Base-by-base conservation (phyloP, 2,329 filamentous ascomycete species). In the Scleromitrula shiraiana region DNA sequence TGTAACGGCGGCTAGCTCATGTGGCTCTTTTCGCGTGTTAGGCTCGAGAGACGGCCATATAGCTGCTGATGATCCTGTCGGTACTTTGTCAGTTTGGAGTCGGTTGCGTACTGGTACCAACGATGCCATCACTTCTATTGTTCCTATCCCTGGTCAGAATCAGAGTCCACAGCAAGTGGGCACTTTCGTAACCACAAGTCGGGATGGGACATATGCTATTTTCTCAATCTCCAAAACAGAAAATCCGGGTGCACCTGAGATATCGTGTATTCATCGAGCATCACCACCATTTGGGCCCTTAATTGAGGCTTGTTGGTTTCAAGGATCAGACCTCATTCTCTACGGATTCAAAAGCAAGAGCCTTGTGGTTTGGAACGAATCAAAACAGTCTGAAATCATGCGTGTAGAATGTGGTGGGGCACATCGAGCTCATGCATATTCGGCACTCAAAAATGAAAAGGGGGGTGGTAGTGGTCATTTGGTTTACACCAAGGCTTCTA, bases 301-400 rank as follows among this genome's bases (percentile, higher is more conserved):
- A 56, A 76, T 96, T 30, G 87, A 94, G 64, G 81, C 82, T 0
- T 75, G 83, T 0, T 83, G 78, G 68, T 76, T 91, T 50, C 62
- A 72, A 33, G 57, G 59, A 57, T 57, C 58, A 1, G 73, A 85
- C 39, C 69, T 95, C 1, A 70, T 89, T 23, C 69, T 95, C 10
- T 86, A 83, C 62, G 91, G 91, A 3, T 97, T 96, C 67, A 80
- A 78, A 47, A 81, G 85, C 62, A 88, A 81, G 53, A 72, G 80
- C 39, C 94, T 97, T 61, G 71, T 95, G 10, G 75, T 91, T 8
- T 93, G 87, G 78, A 87, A 95, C 62, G 81, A 86, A 61, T 81
- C 78, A 0, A 70, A 70, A 2, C 80, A 87, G 50, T 75, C 79
- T 48, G 84, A 91, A 58, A 65, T 91, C 14, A 77, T 83, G 46